These are phyloP conservation scores for Sclerospora graminicola DNA, from an alignment of 352 stramenopile species.

Conservation along the genomic window DNA sequence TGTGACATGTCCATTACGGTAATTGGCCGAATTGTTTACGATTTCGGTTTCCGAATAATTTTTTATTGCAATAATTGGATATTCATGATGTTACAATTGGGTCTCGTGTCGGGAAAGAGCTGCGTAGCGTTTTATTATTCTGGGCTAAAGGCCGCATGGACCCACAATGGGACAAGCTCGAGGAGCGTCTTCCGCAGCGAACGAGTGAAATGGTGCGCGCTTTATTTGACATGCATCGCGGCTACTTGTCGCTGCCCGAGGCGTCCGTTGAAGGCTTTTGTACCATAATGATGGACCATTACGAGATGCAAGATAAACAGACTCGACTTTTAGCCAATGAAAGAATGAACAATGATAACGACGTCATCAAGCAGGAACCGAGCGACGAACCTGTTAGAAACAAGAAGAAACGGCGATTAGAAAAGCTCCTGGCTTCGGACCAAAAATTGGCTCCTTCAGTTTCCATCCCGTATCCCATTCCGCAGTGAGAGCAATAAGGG, in stretches of 20 bases:
- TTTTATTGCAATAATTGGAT: not conserved
- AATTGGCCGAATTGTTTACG: too few relatives aligned
- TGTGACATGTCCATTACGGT: too few relatives aligned
- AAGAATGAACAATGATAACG: not conserved
- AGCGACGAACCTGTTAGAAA: constrained; percentile 1
- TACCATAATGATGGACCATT: constrained; percentile 58
- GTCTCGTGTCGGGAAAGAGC: constrained; percentile 46
- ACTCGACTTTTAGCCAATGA: not conserved
- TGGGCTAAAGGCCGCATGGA: constrained; percentile 43
- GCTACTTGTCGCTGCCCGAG: constrained; percentile 55
- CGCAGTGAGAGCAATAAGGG: too few relatives aligned
- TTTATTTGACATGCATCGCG: constrained; percentile 55
- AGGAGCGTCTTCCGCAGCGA: constrained; percentile 34
- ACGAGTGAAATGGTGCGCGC: constrained; percentile 50
- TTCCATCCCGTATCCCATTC: too few relatives aligned
- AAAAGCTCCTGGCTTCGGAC: constrained; percentile 24
- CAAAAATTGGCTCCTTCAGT: constrained; percentile 8
- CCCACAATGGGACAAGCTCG: constrained; percentile 40
- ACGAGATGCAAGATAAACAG: constrained; percentile 28
- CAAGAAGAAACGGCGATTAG: constrained; percentile 42
- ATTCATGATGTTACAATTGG: constrained; percentile 14
- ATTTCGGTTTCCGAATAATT: not conserved
- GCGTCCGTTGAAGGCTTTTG: constrained; percentile 64
- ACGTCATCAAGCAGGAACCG: constrained; percentile 6
- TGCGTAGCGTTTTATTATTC: constrained; percentile 59